phyloP scores from a whole-genome alignment of 768 basidiomycete species.

The Hypholoma sublateritium region DNA sequence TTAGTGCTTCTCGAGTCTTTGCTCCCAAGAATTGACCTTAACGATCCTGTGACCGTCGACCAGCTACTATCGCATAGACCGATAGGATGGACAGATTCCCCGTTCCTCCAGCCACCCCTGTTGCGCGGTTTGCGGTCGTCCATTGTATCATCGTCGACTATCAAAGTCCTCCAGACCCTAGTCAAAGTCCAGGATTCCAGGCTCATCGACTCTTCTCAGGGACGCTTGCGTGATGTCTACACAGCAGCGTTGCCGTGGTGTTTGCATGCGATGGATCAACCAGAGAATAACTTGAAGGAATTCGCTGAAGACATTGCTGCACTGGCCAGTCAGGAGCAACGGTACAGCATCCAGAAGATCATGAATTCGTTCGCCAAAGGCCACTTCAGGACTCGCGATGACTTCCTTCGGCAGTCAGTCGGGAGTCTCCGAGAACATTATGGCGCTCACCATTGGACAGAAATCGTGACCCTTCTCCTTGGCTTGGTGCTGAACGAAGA shows the following conservation, averaged over 20 bases:
- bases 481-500: conserved; percentile 83
- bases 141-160: conserved; percentile 61
- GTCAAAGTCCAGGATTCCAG: conserved; percentile 58
- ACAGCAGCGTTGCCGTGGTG: conserved; percentile 87
- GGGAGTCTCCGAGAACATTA: conserved; percentile 86
- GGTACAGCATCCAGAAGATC: conserved; percentile 80
- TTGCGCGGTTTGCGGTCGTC: conserved; percentile 82
- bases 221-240: conserved; percentile 80
- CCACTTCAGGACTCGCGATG: conserved; percentile 89
- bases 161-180: conserved; percentile 65
- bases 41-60: conserved; percentile 67
- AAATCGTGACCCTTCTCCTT: conserved; percentile 82
- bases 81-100: conserved; percentile 63
- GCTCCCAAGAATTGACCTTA: conserved; percentile 67
- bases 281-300: conserved; percentile 58
- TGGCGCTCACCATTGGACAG: conserved; percentile 69
- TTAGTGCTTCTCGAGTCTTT: conserved; percentile 65
- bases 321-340: conserved; percentile 71
- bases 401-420: conserved; percentile 89
- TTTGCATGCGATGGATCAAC: conserved; percentile 73
- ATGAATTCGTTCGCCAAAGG: conserved; percentile 87
- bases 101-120: conserved; percentile 68
- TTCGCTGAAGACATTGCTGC: conserved; percentile 74
- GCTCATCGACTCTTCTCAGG: conserved; percentile 69
- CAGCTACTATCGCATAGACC: conserved; percentile 70